Conservation (phyloP, 306 rosid genomes). For the Cucurbita maxima region DNA sequence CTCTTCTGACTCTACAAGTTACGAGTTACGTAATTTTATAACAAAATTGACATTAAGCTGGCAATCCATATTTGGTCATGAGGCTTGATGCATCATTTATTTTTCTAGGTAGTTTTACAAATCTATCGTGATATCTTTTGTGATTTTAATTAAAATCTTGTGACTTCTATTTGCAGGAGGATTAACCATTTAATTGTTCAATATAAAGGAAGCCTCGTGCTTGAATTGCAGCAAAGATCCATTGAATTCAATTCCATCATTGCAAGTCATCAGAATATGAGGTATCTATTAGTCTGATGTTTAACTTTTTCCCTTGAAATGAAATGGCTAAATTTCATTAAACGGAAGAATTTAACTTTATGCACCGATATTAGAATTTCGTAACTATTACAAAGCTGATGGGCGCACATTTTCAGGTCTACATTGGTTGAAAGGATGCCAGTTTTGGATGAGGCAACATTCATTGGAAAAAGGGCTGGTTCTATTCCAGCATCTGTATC, state of each 20-base stretch:
- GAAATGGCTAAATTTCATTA: background rate
- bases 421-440: conserved; percentile 92
- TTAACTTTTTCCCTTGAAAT: background rate
- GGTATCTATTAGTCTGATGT: conserved; percentile 24
- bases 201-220: conserved; percentile 74
- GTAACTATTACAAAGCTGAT: conserved; percentile 12
- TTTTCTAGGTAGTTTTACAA: background rate
- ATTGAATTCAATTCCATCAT: conserved; percentile 67
- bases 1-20: background rate
- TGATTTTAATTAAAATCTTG: conserved; percentile 13
- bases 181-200: conserved; percentile 55
- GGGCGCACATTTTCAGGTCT: conserved; percentile 38
- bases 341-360: background rate
- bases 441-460: conserved; percentile 78
- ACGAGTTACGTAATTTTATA: background rate
- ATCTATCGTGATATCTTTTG: background rate
- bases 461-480: conserved; percentile 60
- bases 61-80: background rate
- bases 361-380: background rate
- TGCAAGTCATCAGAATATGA: conserved; percentile 67
- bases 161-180: conserved; percentile 45
- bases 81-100: background rate
- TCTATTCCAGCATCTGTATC: conserved; percentile 43
- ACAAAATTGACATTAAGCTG: background rate
- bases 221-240: conserved; percentile 99